Conservation (phyloP, 345 rosid genomes). For the Bruguiera sexangula region DNA sequence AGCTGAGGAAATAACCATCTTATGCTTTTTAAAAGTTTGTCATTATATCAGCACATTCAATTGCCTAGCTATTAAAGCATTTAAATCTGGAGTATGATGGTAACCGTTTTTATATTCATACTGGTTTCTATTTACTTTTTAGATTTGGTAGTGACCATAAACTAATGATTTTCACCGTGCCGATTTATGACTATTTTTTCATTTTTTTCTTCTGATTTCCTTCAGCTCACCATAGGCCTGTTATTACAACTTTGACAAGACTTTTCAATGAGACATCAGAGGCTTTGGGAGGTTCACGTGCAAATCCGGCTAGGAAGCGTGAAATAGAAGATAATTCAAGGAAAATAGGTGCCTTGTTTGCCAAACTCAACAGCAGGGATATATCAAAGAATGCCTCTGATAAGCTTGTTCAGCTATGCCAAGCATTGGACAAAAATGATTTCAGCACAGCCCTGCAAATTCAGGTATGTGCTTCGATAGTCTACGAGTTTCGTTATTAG, state of each 20-base stretch:
- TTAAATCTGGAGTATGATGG: background rate
- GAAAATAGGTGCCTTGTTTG: constrained; percentile 89
- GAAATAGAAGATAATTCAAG: constrained; percentile 96
- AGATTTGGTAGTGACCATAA: too few relatives aligned
- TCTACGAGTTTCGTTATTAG: background rate
- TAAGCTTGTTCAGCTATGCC: constrained; percentile 85
- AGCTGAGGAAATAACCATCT: too few relatives aligned
- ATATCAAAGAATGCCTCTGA: constrained; percentile 89
- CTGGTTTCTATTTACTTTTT: background rate
- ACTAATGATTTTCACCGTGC: background rate
- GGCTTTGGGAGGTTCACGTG: constrained; percentile 89
- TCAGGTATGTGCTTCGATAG: constrained; percentile 50
- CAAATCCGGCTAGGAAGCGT: constrained; percentile 81
- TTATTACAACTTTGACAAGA: constrained; percentile 72
- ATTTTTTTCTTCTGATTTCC: constrained; percentile 21
- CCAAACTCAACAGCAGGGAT: constrained; percentile 85
- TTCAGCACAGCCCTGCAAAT: constrained; percentile 78
- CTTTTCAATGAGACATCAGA: constrained; percentile 95
- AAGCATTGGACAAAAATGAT: constrained; percentile 78
- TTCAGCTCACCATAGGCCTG: constrained; percentile 74
- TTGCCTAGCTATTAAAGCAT: background rate
- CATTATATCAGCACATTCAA: background rate
- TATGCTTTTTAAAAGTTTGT: background rate
- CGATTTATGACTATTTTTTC: background rate
- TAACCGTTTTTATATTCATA: background rate